These are phyloP conservation scores for Syzygium malaccense DNA, from an alignment of 441 rosid species.

Conservation along the genomic window DNA sequence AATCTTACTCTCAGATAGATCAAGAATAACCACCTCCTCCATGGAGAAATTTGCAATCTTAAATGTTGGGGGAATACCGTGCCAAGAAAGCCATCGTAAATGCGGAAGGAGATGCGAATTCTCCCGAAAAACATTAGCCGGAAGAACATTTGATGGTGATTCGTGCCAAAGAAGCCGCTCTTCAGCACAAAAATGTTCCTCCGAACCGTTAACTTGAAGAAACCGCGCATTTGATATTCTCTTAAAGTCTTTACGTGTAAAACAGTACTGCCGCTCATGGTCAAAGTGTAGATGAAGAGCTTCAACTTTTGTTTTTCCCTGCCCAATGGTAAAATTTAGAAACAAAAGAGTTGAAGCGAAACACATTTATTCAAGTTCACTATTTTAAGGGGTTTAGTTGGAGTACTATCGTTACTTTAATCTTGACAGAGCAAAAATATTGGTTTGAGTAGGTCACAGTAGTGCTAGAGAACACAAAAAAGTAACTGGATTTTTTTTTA, in stretches of 20 bases:
- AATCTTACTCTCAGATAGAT: accelerated
- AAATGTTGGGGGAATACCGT: neutral
- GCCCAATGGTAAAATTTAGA: neutral
- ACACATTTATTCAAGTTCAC: neutral
- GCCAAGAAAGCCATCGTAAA: neutral
- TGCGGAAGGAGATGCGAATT: neutral
- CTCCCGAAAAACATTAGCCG: accelerated
- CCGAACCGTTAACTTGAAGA: accelerated
- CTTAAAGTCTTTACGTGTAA: accelerated
- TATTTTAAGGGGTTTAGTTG: too few relatives aligned
- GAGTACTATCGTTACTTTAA: too few relatives aligned
- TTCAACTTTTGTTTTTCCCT: neutral
- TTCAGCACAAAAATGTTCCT: accelerated
- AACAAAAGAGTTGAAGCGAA: neutral
- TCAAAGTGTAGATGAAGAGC: accelerated
- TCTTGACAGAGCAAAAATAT: too few relatives aligned
- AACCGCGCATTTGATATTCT: accelerated
- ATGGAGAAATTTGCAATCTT: neutral
- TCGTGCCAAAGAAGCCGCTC: accelerated
- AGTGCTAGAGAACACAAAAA: neutral
- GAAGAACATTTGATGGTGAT: accelerated
- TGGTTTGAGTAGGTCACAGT: too few relatives aligned
- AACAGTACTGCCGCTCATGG: accelerated
- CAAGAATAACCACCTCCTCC: accelerated
- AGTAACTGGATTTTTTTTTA: neutral